Evolutionary conservation across 768 basidiomycete genomes (phyloP), one percentile per base, ranked within the genome.

Genomic region (Lentinula boryana): DNA sequence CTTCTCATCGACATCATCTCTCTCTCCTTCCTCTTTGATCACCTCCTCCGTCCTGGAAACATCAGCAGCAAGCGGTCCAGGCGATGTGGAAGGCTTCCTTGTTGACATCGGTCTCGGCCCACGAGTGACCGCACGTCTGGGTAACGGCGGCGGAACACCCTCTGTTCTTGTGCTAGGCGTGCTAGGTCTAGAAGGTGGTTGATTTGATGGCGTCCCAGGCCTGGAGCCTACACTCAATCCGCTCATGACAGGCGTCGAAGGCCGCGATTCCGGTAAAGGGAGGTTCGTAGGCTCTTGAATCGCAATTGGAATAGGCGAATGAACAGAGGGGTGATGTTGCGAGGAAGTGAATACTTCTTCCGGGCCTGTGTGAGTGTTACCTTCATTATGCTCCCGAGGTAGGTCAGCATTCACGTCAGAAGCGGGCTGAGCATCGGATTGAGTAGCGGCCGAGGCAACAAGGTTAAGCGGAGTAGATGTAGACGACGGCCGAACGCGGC

Each of bases 41-140:
- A 58, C 12, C 41, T 53, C 52, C 44, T 3, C 60, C 56, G 31
- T 52, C 56, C 35, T 15, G 18, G 50, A 8, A 5, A 35, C 15
- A 16, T 33, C n/a, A 13, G 4, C 31, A 13, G 12, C 33, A 36
- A 27, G 8, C 33, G 53, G 18, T 38, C 18, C 36, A 12, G 35
- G 53, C 5, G 53, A 21, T 12, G 6, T 10, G 2, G 53, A 54
- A 36, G 49, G 8, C 16, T 38, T 38, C 57, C 38, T 48, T 12
- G 21, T 56, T 36, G 6, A 52, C 60, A 69, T 66, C 31, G 66
- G 63, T 10, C 78, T 73, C 12, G 79, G 66, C 5, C 72, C 74
- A 21, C 88, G 78, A 1, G 80, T 83, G 52, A 86, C 80, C 0
- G 88, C 88, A 49, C 88, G 76, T 44, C 85, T 78, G 0, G 88